Evolutionary conservation across 176 grass and related monocot genomes (phyloP).

Genomic region (Saccharum spontaneum): DNA sequence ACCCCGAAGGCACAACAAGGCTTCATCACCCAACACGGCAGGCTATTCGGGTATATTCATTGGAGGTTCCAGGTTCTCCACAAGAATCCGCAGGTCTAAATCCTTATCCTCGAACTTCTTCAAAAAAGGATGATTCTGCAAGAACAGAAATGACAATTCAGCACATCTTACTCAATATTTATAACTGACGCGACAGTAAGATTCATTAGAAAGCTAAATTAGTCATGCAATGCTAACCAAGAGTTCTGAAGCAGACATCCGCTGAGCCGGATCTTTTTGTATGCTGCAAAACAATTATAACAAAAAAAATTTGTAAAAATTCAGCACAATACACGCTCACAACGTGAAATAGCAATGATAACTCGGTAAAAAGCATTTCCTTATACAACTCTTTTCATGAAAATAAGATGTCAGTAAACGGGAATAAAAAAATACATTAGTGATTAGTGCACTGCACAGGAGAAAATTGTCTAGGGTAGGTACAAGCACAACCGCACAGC

Average conservation of each 20-base stretch:
- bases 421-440: not conserved
- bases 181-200: not conserved
- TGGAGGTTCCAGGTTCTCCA: conserved; percentile 72
- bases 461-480: not conserved
- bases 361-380: not conserved
- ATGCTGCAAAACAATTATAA: conserved; percentile 56
- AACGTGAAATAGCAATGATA: not conserved
- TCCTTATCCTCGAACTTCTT: conserved; percentile 95
- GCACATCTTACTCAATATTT: not conserved
- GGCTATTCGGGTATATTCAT: conserved; percentile 66
- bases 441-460: not conserved
- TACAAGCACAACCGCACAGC: not conserved
- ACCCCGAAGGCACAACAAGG: not conserved
- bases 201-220: not conserved
- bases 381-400: not conserved
- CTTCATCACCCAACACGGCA: not conserved
- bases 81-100: conserved; percentile 68
- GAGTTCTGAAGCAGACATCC: conserved; percentile 85
- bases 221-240: conserved; percentile 59
- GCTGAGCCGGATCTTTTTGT: conserved; percentile 71
- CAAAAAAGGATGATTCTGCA: conserved; percentile 85
- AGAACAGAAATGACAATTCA: not conserved
- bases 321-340: not conserved
- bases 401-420: not conserved
- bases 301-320: not conserved